These are phyloP conservation scores for Chrysoporthe cubensis DNA, from an alignment of 2,329 filamentous ascomycete species.

Conservation along the genomic window DNA sequence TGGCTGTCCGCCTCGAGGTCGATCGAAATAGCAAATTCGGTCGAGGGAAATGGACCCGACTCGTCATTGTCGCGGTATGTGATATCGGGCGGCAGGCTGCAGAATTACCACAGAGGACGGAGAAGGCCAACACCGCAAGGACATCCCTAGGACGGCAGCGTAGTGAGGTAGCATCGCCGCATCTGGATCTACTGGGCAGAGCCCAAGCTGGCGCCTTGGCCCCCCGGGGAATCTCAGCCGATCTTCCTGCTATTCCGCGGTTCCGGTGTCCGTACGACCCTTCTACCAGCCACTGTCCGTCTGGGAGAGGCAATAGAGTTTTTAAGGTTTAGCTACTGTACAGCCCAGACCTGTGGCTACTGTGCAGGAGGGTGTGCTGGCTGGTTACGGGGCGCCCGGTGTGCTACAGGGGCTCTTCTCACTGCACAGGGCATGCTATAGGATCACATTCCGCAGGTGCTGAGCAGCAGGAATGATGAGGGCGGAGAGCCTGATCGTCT, in stretches of 20 bases:
- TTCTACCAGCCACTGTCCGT: background rate
- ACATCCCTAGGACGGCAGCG: constrained; percentile 15
- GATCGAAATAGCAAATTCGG: constrained; percentile 16
- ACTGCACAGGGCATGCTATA: background rate
- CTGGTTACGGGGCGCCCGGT: background rate
- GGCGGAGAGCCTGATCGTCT: background rate
- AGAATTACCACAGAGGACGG: background rate
- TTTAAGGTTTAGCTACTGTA: constrained; percentile 23
- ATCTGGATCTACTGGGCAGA: background rate
- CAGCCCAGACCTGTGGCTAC: constrained; percentile 4
- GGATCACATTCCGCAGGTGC: background rate
- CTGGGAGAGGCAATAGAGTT: constrained; percentile 11
- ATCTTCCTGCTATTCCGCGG: background rate
- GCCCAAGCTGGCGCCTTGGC: background rate
- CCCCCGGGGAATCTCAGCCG: background rate
- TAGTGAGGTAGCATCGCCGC: too few species aligned
- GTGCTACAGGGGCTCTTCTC: background rate
- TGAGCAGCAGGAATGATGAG: background rate
- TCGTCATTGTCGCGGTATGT: constrained; percentile 14
- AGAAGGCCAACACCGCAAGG: constrained; percentile 7
- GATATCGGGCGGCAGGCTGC: background rate
- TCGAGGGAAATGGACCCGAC: constrained; percentile 4
- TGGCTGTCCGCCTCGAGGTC: constrained; percentile 18
- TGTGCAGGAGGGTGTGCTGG: background rate
- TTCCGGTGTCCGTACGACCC: constrained; percentile 6